Base-by-base conservation (phyloP, 768 basidiomycete species). In the Lentinula detonsa region DNA sequence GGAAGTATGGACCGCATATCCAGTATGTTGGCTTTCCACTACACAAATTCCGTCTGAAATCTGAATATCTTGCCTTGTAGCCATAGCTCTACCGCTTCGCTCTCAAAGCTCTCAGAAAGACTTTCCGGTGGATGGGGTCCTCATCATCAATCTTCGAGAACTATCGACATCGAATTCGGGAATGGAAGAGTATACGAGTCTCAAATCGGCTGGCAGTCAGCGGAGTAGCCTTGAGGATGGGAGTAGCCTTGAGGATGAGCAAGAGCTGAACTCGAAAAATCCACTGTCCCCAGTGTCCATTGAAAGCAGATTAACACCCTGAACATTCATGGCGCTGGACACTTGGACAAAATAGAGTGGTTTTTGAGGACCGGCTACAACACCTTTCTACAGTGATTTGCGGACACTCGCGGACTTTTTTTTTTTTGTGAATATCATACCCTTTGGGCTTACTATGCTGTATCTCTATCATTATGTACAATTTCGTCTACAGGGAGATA, bases 121-220 rank as follows among this genome's bases (percentile, higher is more conserved):
- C 4, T 15, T 50, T 2, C 46, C 46, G 33, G 15, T 28, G 5
- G 57, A 49, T 8, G 34, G 43, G 4, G 46, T 49, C 15, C n/a
- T 59, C 2, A 35, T 59, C 37, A 39, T 59, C 3, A 59, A 59
- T 37, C 16, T 59, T n/a, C 57, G 57, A 37, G 57, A 59, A 33
- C 33, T 59, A 28, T 59, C 57, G 10, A 59, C 57, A 5, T 46
- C 45, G 9, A 50, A 39, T 10, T 59, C 57, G 37, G 57, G 33
- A 13, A 59, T 59, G 57, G 57, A 48, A 31, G 57, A 59, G 57
- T 50, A 50, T n/a, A 48, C 34, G 34, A 50, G 43, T 35, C 15
- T 59, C 46, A 46, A 21, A 33, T 59, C 57, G 5, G 55, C 55
- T 4, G 55, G 55, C 28, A 59, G 57, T 37, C 43, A 33, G n/a